These are phyloP conservation scores for Cryptococcus jaspeensis DNA, from an alignment of 1,284 basidiomycete genomes.

Conservation along the genomic window DNA sequence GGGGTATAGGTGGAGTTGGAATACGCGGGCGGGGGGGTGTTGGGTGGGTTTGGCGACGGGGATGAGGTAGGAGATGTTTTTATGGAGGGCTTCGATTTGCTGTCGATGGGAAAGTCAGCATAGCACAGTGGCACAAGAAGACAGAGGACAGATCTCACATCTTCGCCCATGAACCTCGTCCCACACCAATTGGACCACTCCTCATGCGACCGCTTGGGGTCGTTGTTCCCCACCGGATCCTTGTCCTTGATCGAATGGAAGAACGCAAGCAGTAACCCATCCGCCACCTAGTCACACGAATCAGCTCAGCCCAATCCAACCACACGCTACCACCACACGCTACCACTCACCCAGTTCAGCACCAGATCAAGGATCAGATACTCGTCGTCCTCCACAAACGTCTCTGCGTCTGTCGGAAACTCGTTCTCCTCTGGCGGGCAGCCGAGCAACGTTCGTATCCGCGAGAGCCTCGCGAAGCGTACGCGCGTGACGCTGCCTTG, in stretches of 20 bases:
- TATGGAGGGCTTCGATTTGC: slow-evolving; percentile 40
- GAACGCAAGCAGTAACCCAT: slow-evolving; percentile 89
- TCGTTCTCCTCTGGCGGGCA: slow-evolving; percentile 47
- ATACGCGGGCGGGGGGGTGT: slow-evolving; percentile 45
- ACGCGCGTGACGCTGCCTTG: slow-evolving; percentile 89
- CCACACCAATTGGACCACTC: slow-evolving; percentile 95
- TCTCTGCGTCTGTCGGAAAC: slow-evolving; percentile 58
- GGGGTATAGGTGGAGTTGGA: slow-evolving; percentile 45
- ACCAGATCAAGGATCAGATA: slow-evolving; percentile 90
- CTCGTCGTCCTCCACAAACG: slow-evolving; percentile 69
- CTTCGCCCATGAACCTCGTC: slow-evolving; percentile 57
- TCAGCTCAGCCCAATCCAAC: background rate
- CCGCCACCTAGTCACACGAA: slow-evolving; percentile 58
- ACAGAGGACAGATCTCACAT: slow-evolving; percentile 37
- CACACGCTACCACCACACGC: background rate
- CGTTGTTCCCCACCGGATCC: slow-evolving; percentile 70
- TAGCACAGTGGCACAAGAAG: background rate
- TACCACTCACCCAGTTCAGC: slow-evolving; percentile 71
- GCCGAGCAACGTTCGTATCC: slow-evolving; percentile 54
- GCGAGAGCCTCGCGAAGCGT: slow-evolving; percentile 53
- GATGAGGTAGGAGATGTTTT: slow-evolving; percentile 27
- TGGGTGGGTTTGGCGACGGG: slow-evolving; percentile 27
- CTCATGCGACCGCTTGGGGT: slow-evolving; percentile 66
- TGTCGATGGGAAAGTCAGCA: background rate
- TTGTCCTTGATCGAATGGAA: slow-evolving; percentile 74